Evolutionary conservation across 352 stramenopile species (phyloP).

Genomic region (Phytopythium ostracodes): DNA sequence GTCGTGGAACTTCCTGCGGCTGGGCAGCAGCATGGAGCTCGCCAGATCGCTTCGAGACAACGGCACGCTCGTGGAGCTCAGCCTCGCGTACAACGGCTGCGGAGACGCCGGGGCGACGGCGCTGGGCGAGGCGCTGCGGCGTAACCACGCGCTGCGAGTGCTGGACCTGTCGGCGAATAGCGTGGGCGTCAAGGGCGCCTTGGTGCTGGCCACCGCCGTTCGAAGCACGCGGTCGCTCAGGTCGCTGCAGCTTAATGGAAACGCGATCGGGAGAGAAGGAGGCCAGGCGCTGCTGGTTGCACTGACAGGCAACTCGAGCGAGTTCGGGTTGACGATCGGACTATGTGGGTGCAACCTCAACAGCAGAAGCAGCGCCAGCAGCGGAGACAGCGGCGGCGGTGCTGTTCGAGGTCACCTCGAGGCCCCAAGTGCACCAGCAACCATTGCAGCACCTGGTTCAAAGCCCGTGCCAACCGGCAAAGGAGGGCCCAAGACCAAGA

Average conservation of each 20-base stretch:
- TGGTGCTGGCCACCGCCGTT: slow-evolving; percentile 65
- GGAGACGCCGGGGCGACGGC: slow-evolving; percentile 69
- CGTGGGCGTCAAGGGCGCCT: slow-evolving; percentile 63
- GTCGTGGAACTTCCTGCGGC: slow-evolving; percentile 87
- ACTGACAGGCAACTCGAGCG: slow-evolving; percentile 51
- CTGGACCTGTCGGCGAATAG: slow-evolving; percentile 80
- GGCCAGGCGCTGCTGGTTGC: slow-evolving; percentile 64
- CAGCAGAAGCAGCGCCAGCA: slow-evolving; percentile 15
- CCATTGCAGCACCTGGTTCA: background rate
- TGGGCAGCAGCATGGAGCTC: slow-evolving; percentile 71
- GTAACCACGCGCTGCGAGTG: slow-evolving; percentile 56
- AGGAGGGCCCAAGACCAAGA: background rate
- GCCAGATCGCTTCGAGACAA: slow-evolving; percentile 65
- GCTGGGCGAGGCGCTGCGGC: slow-evolving; percentile 64
- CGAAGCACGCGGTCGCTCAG: slow-evolving; percentile 56
- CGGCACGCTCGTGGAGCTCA: slow-evolving; percentile 56
- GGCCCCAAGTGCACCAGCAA: background rate
- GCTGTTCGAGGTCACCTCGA: background rate
- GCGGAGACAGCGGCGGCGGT: slow-evolving; percentile 1
- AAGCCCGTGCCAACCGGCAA: background rate
- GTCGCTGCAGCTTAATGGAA: slow-evolving; percentile 68
- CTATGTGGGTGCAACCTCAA: slow-evolving; percentile 62
- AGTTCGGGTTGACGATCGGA: slow-evolving; percentile 50
- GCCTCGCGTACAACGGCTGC: slow-evolving; percentile 75
- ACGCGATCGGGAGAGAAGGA: slow-evolving; percentile 67